phyloP scores from a whole-genome alignment of 176 grass and related monocot genomes.

The Miscanthus lutarioriparius region DNA sequence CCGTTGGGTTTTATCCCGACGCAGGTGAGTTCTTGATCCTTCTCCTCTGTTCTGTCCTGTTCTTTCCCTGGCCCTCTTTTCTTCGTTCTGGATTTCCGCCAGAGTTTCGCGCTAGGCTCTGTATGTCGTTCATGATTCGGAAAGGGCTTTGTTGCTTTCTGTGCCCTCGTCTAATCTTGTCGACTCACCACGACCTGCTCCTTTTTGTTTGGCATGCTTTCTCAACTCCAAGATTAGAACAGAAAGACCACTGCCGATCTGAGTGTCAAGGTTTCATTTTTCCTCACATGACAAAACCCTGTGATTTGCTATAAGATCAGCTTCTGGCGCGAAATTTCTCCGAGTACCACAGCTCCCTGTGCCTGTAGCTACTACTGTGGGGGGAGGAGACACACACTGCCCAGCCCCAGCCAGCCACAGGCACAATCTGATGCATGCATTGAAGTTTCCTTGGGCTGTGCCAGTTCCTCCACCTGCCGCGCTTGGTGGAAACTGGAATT shows the following conservation, averaged over 20 bases:
- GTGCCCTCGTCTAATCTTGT: not conserved
- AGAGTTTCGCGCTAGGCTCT: not conserved
- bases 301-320: not conserved
- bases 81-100: not conserved
- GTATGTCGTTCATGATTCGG: not conserved
- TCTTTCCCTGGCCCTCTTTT: not conserved
- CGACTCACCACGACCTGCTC: not conserved
- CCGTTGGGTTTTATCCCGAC: constrained; percentile 1
- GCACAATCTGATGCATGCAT: constrained; percentile 34
- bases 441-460: constrained; percentile 16
- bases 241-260: constrained; percentile 8
- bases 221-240: not conserved
- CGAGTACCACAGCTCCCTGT: not conserved
- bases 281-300: not conserved
- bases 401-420: constrained; percentile 9
- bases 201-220: not conserved
- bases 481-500: constrained; percentile 2
- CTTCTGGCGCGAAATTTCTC: not conserved
- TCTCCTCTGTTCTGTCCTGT: not conserved
- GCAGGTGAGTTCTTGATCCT: constrained; percentile 45
- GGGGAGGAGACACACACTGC: not conserved
- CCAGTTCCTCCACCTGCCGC: constrained; percentile 1
- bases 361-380: constrained; percentile 29
- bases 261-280: not conserved
- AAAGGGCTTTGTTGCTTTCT: not conserved